Evolutionary conservation across 208 protist species (phyloP).

Genomic region (Zelonia costaricensis): DNA sequence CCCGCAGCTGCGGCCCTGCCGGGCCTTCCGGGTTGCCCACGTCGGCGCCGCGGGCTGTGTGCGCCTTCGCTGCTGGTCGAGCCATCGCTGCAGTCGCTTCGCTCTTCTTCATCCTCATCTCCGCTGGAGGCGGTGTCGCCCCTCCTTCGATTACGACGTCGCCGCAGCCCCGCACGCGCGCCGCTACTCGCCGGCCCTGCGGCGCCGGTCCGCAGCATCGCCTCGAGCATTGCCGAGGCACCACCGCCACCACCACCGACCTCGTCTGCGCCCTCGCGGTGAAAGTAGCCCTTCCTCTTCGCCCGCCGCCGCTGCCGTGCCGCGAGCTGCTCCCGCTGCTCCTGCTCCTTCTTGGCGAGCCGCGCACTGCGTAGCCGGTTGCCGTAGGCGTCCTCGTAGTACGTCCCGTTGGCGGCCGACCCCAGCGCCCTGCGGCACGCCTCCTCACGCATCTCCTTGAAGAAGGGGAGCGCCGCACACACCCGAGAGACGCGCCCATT

Average conservation of each 20-base stretch:
- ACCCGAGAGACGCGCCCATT: slow-evolving; percentile 18
- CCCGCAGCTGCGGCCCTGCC: too few species aligned
- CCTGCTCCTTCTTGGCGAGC: slow-evolving; percentile 61
- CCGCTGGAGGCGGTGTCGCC: too few species aligned
- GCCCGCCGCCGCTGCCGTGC: slow-evolving; percentile 36
- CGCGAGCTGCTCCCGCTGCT: slow-evolving; percentile 33
- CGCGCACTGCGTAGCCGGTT: slow-evolving; percentile 80
- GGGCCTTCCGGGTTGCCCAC: too few species aligned
- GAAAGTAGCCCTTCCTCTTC: slow-evolving; percentile 70
- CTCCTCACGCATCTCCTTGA: slow-evolving; percentile 43
- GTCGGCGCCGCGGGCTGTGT: too few species aligned
- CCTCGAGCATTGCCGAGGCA: slow-evolving; percentile 23
- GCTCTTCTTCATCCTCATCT: too few species aligned
- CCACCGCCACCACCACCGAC: background rate
- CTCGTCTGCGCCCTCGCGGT: slow-evolving; percentile 27
- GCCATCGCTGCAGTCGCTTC: too few species aligned
- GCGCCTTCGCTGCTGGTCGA: too few species aligned
- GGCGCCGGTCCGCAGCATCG: slow-evolving; percentile 10
- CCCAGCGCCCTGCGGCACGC: slow-evolving; percentile 32
- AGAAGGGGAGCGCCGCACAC: slow-evolving; percentile 39
- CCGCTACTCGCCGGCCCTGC: too few species aligned
- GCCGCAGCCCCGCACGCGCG: background rate
- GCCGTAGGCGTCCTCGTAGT: slow-evolving; percentile 68
- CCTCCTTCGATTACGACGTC: too few species aligned
- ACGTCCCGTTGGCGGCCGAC: slow-evolving; percentile 23